phyloP scores from a whole-genome alignment of 164 flowering plant genomes.

The Liquidambar formosana region DNA sequence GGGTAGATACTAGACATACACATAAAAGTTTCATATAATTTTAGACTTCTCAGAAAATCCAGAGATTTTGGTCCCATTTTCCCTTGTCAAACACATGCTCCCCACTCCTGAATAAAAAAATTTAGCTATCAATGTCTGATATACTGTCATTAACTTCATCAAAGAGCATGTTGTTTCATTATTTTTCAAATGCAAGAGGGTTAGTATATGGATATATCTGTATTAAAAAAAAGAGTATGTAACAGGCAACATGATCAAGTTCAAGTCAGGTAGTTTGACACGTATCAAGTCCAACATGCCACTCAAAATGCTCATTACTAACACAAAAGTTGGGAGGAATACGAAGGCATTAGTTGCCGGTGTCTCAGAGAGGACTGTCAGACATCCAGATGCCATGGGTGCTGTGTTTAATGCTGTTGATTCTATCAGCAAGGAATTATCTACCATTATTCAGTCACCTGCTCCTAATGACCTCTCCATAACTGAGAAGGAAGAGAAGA shows the following conservation, averaged over 20 bases:
- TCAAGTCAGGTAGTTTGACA: conserved; percentile 66
- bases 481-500: conserved; percentile 72
- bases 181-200: not conserved
- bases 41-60: not conserved
- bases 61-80: not conserved
- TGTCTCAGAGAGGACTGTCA: conserved; percentile 74
- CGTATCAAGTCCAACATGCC: conserved; percentile 64
- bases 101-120: no score
- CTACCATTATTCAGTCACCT: conserved; percentile 63
- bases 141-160: not conserved
- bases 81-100: not conserved
- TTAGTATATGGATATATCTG: not conserved
- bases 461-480: conserved; percentile 60
- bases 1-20: no score
- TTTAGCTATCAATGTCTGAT: no score
- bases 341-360: conserved; percentile 95
- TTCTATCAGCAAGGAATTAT: conserved; percentile 79
- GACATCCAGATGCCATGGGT: conserved; percentile 81
- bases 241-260: conserved; percentile 92
- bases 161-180: not conserved
- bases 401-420: conserved; percentile 84
- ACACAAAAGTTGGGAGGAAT: conserved; percentile 94
- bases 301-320: conserved; percentile 85
- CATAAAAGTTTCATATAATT: not conserved
- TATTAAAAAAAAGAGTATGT: conserved; percentile 10